These are phyloP conservation scores for Fraxinus latifolia DNA, from an alignment of 305 asterid genomes.

Conservation along the genomic window DNA sequence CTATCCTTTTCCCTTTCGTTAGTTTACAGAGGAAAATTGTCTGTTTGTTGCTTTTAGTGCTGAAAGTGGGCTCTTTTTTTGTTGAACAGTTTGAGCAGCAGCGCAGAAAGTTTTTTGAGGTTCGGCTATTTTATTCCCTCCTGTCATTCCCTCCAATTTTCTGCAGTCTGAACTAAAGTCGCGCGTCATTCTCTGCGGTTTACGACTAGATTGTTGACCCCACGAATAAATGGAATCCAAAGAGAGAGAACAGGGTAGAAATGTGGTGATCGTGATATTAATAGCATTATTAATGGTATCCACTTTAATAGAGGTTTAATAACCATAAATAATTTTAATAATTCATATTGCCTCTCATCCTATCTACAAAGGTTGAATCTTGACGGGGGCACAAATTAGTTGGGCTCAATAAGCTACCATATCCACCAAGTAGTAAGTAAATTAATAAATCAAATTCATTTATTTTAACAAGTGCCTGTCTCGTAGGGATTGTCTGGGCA, in stretches of 20 bases:
- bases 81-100: not conserved
- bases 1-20: not conserved
- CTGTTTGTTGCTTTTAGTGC: not conserved
- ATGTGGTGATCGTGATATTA: too few species aligned
- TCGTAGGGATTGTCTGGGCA: too few species aligned
- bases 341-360: not conserved
- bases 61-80: not conserved
- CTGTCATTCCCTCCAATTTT: not conserved
- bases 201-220: not conserved
- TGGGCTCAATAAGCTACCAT: not conserved
- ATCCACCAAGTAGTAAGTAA: not conserved
- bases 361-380: not conserved
- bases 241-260: not conserved
- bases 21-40: not conserved
- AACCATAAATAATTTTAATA: not conserved
- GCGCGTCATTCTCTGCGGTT: not conserved
- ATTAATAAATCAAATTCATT: not conserved
- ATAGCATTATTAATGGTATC: not conserved
- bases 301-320: not conserved
- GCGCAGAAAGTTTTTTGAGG: not conserved
- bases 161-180: not conserved
- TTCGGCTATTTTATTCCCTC: not conserved
- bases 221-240: not conserved
- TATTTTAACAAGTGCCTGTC: too few species aligned
- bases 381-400: not conserved